Base-by-base conservation (phyloP, 495 filamentous ascomycete genomes). In the Neohortaea acidophila region DNA sequence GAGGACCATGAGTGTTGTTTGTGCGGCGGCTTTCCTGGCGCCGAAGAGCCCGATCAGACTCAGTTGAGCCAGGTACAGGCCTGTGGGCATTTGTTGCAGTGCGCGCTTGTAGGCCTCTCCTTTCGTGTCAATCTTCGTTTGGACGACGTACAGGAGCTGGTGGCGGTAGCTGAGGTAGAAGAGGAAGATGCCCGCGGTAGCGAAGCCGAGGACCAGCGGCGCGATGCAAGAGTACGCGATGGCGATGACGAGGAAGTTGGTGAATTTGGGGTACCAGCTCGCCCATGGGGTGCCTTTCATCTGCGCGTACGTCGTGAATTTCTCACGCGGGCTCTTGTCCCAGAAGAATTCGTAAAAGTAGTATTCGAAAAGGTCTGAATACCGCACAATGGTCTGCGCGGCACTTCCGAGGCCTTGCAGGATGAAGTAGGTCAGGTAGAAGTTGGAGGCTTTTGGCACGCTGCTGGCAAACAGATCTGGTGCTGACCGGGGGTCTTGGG, bases 381-480 rank as follows among this genome's bases (percentile, higher is more conserved):
- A 51, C 33, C 57, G 53, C 15, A 59, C 30, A 1, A 61, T 20
- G 19, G 48, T 58, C 10, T 45, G 30, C 1, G 58, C 54, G 12
- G 57, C 39, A 33, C 45, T 47, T 2, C 49, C 51, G 4, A 49
- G 35, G 7, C 58, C 58, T 34, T 61, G 53, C 4, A 61, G 39
- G 39, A 61, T 55, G 35, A 61, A 59, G 35, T 58, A 61, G 1
- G 57, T 56, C 12, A 61, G 38, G 47, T 59, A 61, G 40, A 57
- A 61, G 41, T 59, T 59, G 21, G 58, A 53, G 1, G 58, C 50
- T 13, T 44, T 57, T 5, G 58, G 58, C 1, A 61, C 36, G 24
- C 48, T 45, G 8, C 50, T 17, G 11, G 53, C 58, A 2, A 61
- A 51, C 15, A 59, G 25, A 1, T 21, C 28, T 0, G 58, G 52